Evolutionary conservation across 495 filamentous ascomycete species (phyloP), one percentile per base, ranked within the genome.

Genomic region (Penicillium longicatenatum): DNA sequence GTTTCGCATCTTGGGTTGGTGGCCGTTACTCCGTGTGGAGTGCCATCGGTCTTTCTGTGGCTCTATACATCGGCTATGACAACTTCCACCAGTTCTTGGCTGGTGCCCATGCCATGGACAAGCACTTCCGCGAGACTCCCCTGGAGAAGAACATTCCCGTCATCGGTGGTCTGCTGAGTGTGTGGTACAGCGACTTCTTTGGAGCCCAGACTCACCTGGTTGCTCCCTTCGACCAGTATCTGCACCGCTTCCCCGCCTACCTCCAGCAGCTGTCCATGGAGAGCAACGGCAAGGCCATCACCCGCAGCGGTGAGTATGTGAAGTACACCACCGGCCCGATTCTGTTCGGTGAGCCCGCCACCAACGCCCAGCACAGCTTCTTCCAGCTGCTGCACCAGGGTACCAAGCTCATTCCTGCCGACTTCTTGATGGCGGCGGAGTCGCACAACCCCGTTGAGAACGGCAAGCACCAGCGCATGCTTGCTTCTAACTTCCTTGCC

Each of bases 251-350:
- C 89, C 92, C 94, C 16, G 94, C 94, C 59, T 98, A 98, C 79
- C 89, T 98, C 30, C 94, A 98, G 77, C 94, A 98, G 75, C 83
- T 98, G 47, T 98, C 92, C 61, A 98, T 98, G 94, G 94, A 98
- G 80, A 98, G 95, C 65, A 98, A 98, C 76, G 94, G 94, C 66
- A 98, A 98, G 83, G 90, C 91, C 54, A 91, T 98, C 73, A 96
- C 94, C 58, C 91, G 93, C 50, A 85, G 84, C 58, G 92, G 92
- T 58, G 83, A 92, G 43, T 89, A 95, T 48, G 92, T 96, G 71
- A 95, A 96, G 74, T 98, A 98, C 81, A 97, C 93, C 50, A 98
- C 94, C 16, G 94, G 90, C 22, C 83, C 94, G 20, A 90, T 98
- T 74, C 78, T 98, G 52, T 98, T 98, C 73, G 94, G 94, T 67